Evolutionary conservation across 345 rosid species (phyloP).

Genomic region (Salix exigua): DNA sequence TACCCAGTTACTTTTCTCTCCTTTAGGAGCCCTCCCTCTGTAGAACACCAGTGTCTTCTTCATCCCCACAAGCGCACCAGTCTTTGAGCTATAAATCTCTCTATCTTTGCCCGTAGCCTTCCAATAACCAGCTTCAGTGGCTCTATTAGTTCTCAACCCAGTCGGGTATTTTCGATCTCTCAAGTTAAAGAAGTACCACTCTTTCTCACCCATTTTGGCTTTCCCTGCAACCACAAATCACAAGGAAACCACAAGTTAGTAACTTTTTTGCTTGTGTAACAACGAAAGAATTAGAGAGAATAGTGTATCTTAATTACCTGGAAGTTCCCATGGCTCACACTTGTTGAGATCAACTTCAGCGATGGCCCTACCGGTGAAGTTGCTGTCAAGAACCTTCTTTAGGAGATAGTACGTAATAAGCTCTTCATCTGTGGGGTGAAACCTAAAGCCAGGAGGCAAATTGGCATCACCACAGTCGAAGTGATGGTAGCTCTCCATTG

Average conservation of each 20-base stretch:
- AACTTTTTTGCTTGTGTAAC: background rate
- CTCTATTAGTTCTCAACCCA: conserved; percentile 88
- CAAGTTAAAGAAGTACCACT: conserved; percentile 87
- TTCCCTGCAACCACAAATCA: conserved; percentile 41
- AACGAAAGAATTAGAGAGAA: background rate
- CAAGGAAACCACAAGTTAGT: background rate
- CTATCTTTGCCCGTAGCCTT: conserved; percentile 94
- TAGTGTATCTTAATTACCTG: conserved; percentile 40
- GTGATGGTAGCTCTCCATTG: conserved; percentile 49
- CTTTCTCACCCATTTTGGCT: conserved; percentile 94
- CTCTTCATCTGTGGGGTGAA: conserved; percentile 96
- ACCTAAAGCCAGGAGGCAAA: conserved; percentile 89
- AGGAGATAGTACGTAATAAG: conserved; percentile 84
- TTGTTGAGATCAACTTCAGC: conserved; percentile 93
- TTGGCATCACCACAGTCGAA: conserved; percentile 42
- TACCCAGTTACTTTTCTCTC: conserved; percentile 90
- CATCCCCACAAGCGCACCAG: conserved; percentile 80
- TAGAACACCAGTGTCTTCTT: conserved; percentile 90
- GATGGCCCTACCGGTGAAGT: conserved; percentile 68
- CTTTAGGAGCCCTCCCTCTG: conserved; percentile 90
- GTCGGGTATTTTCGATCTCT: conserved; percentile 92
- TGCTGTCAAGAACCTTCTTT: conserved; percentile 70
- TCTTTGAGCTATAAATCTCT: conserved; percentile 84
- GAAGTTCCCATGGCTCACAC: conserved; percentile 98
- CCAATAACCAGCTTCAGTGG: conserved; percentile 97